Evolutionary conservation across 1,284 basidiomycete species (phyloP), one percentile per base, ranked within the genome.

Genomic region (Puccinia horiana): DNA sequence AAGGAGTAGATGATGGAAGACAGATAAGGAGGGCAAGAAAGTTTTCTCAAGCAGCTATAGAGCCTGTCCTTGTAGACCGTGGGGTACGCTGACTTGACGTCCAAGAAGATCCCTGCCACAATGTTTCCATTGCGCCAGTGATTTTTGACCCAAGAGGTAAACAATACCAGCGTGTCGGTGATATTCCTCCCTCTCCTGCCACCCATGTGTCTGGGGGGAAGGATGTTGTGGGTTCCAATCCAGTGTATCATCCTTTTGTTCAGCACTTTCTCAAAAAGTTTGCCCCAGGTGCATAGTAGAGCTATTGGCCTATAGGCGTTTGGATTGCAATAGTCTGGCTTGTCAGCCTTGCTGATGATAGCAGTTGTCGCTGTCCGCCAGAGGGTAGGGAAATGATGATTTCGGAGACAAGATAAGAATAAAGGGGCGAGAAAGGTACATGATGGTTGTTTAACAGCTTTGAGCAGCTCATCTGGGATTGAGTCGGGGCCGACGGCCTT

Each of bases 41-140:
- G 44, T 23, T n/a, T 18, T 1, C 47, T 70, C 0, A 81, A 58
- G 12, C 29, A 8, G 23, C 65, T 26, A 1, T 49, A 9, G 18
- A 81, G 56, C 26, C 72, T 5, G 5, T 26, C 37, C 12, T 12
- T 11, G 44, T 63, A 61, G 4, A 81, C 79, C 16, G 56, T 52
- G 5, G 72, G 79, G 44, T 74, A 81, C 1, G 72, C 79, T 2
- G 70, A 74, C 42, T 81, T 75, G 20, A 81, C 54, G 47, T 81
- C 79, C 20, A 81, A 23, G n/a, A 75, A 81, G 1, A 75, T 29
- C 2, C 37, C 72, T 20, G 42, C 40, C 3, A 75, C 52, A n/a
- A n/a, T n/a, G n/a, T n/a, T 70, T 70, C 49, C 37, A 37, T 18
- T 78, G 8, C n/a, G 18, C 61, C 76, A 78, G n/a, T 69, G 16